phyloP scores from a whole-genome alignment of 495 filamentous ascomycete genomes.

The Penicillium pulvis region DNA sequence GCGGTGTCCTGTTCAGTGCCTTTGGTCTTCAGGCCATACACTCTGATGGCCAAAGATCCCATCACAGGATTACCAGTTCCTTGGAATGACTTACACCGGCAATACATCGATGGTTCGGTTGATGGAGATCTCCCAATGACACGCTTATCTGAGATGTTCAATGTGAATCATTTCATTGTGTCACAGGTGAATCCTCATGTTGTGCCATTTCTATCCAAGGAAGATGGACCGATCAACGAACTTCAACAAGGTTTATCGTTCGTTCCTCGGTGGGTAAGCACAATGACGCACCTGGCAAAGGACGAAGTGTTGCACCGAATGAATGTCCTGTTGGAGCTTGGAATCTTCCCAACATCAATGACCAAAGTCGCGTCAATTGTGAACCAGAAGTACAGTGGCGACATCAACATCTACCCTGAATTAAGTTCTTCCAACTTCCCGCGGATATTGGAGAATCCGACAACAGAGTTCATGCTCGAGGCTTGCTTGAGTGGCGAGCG shows the following conservation, averaged over 20 bases:
- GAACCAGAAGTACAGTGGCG: slow-evolving; percentile 90
- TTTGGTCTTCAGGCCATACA: slow-evolving; percentile 75
- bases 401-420: slow-evolving; percentile 90
- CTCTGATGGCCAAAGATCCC: slow-evolving; percentile 82
- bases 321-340: slow-evolving; percentile 78
- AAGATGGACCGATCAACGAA: slow-evolving; percentile 56
- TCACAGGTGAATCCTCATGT: slow-evolving; percentile 96
- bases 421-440: slow-evolving; percentile 75
- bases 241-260: slow-evolving; percentile 39
- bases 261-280: slow-evolving; percentile 62
- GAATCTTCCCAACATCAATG: slow-evolving; percentile 77
- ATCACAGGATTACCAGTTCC: slow-evolving; percentile 73
- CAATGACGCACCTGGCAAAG: slow-evolving; percentile 73
- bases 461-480: slow-evolving; percentile 80
- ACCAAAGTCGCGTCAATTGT: slow-evolving; percentile 80
- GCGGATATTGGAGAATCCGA: slow-evolving; percentile 82
- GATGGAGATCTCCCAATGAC: slow-evolving; percentile 95
- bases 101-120: slow-evolving; percentile 91
- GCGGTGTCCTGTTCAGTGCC: slow-evolving; percentile 94
- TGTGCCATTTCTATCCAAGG: slow-evolving; percentile 78
- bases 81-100: slow-evolving; percentile 81
- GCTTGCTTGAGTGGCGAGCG: slow-evolving; percentile 76
- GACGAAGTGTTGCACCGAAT: slow-evolving; percentile 80
- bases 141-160: slow-evolving; percentile 90
- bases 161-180: slow-evolving; percentile 97